Conservation (phyloP, 164 flowering plant species). For the Vitis rotundifolia region DNA sequence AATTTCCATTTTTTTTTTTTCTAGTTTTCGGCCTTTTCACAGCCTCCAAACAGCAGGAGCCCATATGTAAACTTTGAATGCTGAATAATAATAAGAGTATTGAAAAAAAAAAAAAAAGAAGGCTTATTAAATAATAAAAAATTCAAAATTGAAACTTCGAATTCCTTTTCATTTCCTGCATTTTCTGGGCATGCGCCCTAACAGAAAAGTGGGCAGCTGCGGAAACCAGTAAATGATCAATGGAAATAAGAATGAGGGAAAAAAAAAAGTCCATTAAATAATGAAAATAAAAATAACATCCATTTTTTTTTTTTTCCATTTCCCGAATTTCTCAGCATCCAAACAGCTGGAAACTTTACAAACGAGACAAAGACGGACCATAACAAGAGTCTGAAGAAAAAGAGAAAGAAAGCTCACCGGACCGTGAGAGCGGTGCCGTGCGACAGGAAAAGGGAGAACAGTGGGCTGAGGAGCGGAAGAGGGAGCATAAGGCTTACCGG, state of each 20-base stretch:
- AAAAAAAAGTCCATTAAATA: too few relatives aligned
- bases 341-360: not conserved
- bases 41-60: too few relatives aligned
- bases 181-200: too few relatives aligned
- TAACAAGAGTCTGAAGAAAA: not conserved
- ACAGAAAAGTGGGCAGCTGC: too few relatives aligned
- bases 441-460: conserved; percentile 88
- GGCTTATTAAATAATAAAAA: not conserved
- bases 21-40: too few relatives aligned
- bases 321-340: not conserved
- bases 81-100: too few relatives aligned
- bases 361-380: not conserved
- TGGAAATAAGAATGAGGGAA: too few relatives aligned
- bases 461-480: conserved; percentile 59
- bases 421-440: conserved; percentile 95
- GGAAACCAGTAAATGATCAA: too few relatives aligned
- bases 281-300: not conserved
- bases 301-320: too few relatives aligned
- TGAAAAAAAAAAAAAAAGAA: not conserved
- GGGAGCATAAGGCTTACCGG: conserved; percentile 16
- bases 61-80: too few relatives aligned
- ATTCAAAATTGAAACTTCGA: not conserved
- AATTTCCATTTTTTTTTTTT: too few relatives aligned
- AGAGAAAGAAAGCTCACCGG: conserved; percentile 51
- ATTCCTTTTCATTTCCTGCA: not conserved